Evolutionary conservation across 176 grass and related monocot species (phyloP), one percentile per base, ranked within the genome.

Genomic region (Bromus sterilis): DNA sequence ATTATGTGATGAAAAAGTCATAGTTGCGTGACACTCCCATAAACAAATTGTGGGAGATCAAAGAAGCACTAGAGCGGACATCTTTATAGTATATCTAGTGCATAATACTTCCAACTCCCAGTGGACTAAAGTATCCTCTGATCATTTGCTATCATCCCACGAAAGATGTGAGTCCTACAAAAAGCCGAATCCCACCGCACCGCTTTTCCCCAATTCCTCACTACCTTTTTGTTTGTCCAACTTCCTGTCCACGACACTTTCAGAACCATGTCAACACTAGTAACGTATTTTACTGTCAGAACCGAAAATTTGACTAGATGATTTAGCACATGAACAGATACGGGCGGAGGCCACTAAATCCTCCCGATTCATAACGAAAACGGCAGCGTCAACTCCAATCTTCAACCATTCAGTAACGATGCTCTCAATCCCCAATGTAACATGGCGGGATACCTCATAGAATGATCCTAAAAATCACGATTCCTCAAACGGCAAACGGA

Each of bases 51-150:
- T 66, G 58, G 6, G 18, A 74, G 18, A 21, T 49, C 18, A 39
- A 85, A 71, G 53, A 81, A 64, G 53, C 28, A 56, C 71, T 56
- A 76, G 51, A 2, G 42, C 14, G 4, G 11, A n/a, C 55, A 85
- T 29, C 33, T 85, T 25, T 44, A 32, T 66, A 64, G 2, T 36
- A 73, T 55, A 44, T 46, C 71, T 62, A 23, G 34, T 71, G 64
- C 78, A 85, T 62, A 60, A 28, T 36, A 82, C 26, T 78, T 78
- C 83, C 56, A 48, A 20, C 46, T 56, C 73, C 56, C 83, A 89
- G 43, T 66, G 14, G 30, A 33, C 78, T 49, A 77, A 78, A 69
- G 35, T 57, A 78, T 77, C 56, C 56, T 78, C 63, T 78, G 43
- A 44, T 64, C 56, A 46, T 77, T 64, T 81, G 56, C 30, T 42